These are phyloP conservation scores for Chaetomiaceae sp. DNA, from an alignment of 2,329 filamentous ascomycete genomes.

Conservation along the genomic window DNA sequence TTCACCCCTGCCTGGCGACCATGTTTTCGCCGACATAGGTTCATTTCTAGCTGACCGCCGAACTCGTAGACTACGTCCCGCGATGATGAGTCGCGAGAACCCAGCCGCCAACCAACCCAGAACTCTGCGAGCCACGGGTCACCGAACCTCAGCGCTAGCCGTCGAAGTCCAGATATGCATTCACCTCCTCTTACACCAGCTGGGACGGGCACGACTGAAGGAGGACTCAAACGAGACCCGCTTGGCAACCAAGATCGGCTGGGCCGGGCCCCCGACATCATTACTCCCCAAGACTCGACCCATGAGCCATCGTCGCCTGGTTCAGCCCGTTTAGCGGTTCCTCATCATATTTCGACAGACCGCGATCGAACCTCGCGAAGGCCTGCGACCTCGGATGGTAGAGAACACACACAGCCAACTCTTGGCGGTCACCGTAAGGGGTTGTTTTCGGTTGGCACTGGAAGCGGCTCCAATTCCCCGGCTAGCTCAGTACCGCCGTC, in stretches of 20 bases:
- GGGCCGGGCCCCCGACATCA: conserved; percentile 33
- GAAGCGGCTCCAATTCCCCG: conserved; percentile 33
- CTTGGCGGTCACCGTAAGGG: conserved; percentile 45
- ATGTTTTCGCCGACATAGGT: background rate
- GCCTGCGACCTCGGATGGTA: conserved; percentile 37
- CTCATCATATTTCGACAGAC: conserved; percentile 39
- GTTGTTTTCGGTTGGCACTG: conserved; percentile 49
- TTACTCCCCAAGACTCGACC: conserved; percentile 66
- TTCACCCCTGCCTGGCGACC: background rate
- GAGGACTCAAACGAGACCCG: conserved; percentile 30
- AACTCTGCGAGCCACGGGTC: conserved; percentile 62
- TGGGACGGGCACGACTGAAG: conserved; percentile 54
- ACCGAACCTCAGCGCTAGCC: conserved; percentile 59
- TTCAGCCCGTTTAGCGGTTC: conserved; percentile 38
- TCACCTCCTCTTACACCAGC: conserved; percentile 88
- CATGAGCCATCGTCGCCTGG: conserved; percentile 45
- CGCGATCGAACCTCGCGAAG: conserved; percentile 36
- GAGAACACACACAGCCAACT: conserved; percentile 25
- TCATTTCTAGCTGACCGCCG: conserved; percentile 16
- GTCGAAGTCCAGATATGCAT: conserved; percentile 62
- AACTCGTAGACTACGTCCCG: conserved; percentile 52
- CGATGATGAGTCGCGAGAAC: conserved; percentile 55
- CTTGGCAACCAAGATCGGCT: conserved; percentile 17
- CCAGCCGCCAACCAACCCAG: conserved; percentile 61
- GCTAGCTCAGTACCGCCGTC: conserved; percentile 53